Base-by-base conservation (phyloP, 345 rosid genomes). In the Linum tenue region DNA sequence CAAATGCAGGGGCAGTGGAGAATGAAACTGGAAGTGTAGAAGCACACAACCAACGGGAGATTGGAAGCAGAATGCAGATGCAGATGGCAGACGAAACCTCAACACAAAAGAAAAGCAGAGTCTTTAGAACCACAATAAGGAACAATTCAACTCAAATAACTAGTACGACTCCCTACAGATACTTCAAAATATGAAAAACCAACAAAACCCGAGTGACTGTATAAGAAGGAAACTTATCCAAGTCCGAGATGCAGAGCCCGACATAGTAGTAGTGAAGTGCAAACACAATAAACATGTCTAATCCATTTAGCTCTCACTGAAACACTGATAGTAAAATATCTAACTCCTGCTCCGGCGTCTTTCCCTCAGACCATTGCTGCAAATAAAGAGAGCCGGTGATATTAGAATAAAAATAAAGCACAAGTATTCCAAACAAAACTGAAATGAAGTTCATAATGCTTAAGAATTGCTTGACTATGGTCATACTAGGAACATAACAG, bases 291-390 rank as follows among this genome's bases (percentile, higher is more conserved):
- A 81, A 82, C 81, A 82, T 75, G 76, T 83, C 82, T 68, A 76
- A 84, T 70, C 78, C 68, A 68, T 58, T 68, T 65, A 39, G 67
- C 16, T 39, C 31, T 53, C 62, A 63, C 55, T 22, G 31, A 73
- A 72, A 68, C 69, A 7, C 39, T 41, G 53, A 60, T 65, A 48
- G 75, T 84, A 39, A 39, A 53, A 62, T 67, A 48, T 76, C 83
- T 74, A 94, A 81, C 99, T 94, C 86, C 99, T 85, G 88, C 97
- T 94, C 64, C 95, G 71, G 75, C 85, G 96, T 35, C 89, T 85
- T 60, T 94, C 99, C 79, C 85, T 82, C 64, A 53, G 64, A 57
- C 91, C 96, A 78, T 88, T 84, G 70, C 99, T 94, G 95, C 69
- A 78, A 53, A 70, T 65, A 71, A 60, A 59, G 31, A 67, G 4